Evolutionary conservation across 164 flowering plant genomes (phyloP).

Genomic region (Protea cynaroides): DNA sequence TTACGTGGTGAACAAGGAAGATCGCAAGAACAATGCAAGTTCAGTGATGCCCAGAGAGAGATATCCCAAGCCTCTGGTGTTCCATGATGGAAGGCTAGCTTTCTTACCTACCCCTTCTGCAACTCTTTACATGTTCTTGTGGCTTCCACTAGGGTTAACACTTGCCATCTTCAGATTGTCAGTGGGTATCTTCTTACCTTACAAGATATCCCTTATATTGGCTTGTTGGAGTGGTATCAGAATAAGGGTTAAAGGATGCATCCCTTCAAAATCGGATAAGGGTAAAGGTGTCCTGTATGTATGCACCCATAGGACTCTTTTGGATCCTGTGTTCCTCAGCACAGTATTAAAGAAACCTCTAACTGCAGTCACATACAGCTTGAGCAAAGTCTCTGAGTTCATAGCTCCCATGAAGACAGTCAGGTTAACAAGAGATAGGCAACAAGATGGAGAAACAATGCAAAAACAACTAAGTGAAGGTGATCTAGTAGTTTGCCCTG

Average conservation of each 20-base stretch:
- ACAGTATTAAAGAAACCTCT: background rate
- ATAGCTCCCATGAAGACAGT: background rate
- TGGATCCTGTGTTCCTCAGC: background rate
- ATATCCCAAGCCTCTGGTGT: background rate
- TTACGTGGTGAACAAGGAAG: background rate
- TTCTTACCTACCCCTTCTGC: background rate
- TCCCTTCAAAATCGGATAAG: background rate
- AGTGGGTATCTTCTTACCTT: background rate
- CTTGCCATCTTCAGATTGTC: background rate
- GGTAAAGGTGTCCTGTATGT: background rate
- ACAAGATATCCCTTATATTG: background rate
- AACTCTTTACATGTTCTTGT: background rate
- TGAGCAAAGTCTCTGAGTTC: background rate
- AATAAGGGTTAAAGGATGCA: background rate
- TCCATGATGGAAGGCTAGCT: background rate
- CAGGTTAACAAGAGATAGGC: background rate
- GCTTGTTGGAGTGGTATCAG: background rate
- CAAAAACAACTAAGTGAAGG: background rate
- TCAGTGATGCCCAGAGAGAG: background rate
- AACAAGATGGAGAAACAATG: background rate
- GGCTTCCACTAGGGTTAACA: background rate
- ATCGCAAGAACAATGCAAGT: background rate
- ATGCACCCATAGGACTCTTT: background rate
- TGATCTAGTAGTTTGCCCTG: constrained; percentile 10
- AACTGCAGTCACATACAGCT: background rate